A percentile compares a stretch with the other conserved stretches of the same genome.
phyloP scores from a whole-genome alignment of 2,329 filamentous ascomycete genomes.

The Colletotrichum tropicicola region DNA sequence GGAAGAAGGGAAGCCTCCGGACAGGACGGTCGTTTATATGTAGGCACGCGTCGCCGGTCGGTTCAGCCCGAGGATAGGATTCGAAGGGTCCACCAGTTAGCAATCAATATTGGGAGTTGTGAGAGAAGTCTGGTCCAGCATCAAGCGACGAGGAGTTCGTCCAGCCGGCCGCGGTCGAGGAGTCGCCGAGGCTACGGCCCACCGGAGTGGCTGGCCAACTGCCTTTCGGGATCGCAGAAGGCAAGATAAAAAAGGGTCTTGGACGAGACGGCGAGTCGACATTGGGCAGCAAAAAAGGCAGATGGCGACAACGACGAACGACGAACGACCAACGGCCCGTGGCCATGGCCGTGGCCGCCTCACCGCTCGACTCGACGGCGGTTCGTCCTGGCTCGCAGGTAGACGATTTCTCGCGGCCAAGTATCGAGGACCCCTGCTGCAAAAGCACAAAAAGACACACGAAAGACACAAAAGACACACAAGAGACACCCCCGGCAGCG shows the following conservation, averaged over 20 bases:
- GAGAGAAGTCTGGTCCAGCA: too few species aligned
- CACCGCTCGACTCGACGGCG: conserved; percentile 18
- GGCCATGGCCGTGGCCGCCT: background rate
- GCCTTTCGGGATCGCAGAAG: too few species aligned
- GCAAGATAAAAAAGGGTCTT: background rate
- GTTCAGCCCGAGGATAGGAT: conserved; percentile 2
- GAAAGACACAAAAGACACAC: too few species aligned
- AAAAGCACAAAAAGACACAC: too few species aligned
- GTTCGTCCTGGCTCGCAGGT: too few species aligned
- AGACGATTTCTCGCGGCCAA: conserved; percentile 16
- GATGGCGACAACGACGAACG: background rate
- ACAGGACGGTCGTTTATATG: conserved; percentile 22
- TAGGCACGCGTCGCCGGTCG: conserved; percentile 13
- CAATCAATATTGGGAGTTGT: conserved; percentile 8
- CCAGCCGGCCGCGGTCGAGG: conserved; percentile 2
- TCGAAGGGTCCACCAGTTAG: conserved; percentile 15
- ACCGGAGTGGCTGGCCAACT: conserved; percentile 26
- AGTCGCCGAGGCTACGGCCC: conserved; percentile 25
- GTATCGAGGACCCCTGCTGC: background rate
- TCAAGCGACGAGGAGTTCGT: background rate
- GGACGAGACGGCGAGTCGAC: conserved; percentile 6
- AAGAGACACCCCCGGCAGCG: conserved; percentile 21
- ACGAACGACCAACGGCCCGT: background rate
- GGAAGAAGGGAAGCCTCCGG: conserved; percentile 3
- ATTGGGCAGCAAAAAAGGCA: conserved; percentile 29